These are phyloP conservation scores for Diversispora eburnea DNA, from an alignment of 192 early-diverging fungal species.

Conservation along the genomic window DNA sequence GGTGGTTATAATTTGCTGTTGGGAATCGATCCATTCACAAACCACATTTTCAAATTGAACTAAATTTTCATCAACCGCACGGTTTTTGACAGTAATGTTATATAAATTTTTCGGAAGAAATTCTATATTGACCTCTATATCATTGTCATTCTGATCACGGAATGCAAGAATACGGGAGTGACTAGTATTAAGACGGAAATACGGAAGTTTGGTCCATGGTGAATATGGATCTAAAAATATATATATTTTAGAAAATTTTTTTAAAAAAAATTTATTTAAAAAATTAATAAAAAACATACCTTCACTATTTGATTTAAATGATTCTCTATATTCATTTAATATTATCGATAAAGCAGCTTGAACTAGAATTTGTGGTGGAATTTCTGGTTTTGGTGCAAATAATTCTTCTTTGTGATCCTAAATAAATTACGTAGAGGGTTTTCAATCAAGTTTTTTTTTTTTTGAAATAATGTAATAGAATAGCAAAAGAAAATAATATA, in stretches of 20 bases:
- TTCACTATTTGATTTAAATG: constrained; percentile 29
- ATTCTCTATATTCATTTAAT: constrained; percentile 36
- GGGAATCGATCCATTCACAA: constrained; percentile 38
- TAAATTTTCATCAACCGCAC: constrained; percentile 21
- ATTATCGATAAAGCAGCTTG: constrained; percentile 57
- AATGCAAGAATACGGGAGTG: constrained; percentile 36
- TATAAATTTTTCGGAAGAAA: constrained; percentile 37
- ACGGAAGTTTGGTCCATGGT: constrained; percentile 44
- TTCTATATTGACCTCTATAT: constrained; percentile 38
- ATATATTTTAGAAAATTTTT: too few relatives aligned
- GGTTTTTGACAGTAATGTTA: constrained; percentile 39
- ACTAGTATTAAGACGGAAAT: constrained; percentile 49
- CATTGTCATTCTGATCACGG: constrained; percentile 33
- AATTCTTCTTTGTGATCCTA: constrained; percentile 67
- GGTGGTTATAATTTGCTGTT: constrained; percentile 52
- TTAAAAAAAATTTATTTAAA: neutral
- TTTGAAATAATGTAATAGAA: neutral
- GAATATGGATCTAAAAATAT: constrained; percentile 33
- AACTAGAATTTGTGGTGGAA: constrained; percentile 51
- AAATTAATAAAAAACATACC: neutral
- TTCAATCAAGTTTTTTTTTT: too few relatives aligned
- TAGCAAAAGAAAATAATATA: neutral
- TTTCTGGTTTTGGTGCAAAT: constrained; percentile 41
- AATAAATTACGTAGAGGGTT: neutral
- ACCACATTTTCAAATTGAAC: constrained; percentile 38